Conservation (phyloP, 441 rosid species). For the Breynia disticha region DNA sequence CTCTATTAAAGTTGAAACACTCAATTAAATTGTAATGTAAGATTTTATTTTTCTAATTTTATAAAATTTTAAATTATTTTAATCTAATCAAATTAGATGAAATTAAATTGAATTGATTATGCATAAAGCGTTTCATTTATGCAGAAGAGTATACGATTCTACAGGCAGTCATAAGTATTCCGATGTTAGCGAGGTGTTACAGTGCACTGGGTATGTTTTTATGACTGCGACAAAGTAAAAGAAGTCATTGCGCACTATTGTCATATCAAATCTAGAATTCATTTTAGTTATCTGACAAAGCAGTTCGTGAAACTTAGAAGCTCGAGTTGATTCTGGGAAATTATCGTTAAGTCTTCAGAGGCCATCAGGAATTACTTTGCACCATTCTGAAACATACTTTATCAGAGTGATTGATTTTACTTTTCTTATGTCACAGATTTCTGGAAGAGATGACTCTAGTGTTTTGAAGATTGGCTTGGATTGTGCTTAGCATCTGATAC, state of each 20-base stretch:
- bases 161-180: constrained; percentile 72
- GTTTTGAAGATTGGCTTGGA: constrained; percentile 93
- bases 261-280: too few relatives aligned
- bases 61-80: too few relatives aligned
- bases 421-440: constrained; percentile 39
- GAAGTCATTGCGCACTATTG: too few relatives aligned
- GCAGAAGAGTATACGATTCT: constrained; percentile 72
- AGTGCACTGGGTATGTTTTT: constrained; percentile 76
- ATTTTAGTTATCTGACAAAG: too few relatives aligned
- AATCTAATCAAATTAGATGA: too few relatives aligned
- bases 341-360: not conserved
- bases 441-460: constrained; percentile 99
- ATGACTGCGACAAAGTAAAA: too few relatives aligned
- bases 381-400: not conserved
- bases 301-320: too few relatives aligned
- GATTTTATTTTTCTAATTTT: too few relatives aligned
- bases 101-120: too few relatives aligned
- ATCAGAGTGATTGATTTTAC: constrained; percentile 9
- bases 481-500: constrained; percentile 97
- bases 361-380: constrained; percentile 5
- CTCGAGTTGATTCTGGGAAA: not conserved
- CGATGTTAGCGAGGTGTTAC: constrained; percentile 70
- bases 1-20: too few relatives aligned
- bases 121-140: too few relatives aligned
- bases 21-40: too few relatives aligned